These are phyloP conservation scores for Chenopodium quinoa DNA, from an alignment of 148 eudicot genomes.

Conservation along the genomic window DNA sequence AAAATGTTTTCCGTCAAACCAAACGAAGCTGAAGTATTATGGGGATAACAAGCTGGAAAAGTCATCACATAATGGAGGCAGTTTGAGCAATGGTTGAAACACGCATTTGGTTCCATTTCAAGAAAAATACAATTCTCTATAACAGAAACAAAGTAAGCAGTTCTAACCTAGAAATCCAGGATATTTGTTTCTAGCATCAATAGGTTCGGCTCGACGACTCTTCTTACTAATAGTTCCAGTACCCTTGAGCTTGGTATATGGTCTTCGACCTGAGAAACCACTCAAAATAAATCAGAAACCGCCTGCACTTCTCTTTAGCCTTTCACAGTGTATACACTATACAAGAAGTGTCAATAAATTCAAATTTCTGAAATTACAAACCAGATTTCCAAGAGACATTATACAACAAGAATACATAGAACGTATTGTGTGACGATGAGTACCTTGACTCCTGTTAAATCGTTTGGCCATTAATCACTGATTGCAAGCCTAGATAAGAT, in stretches of 20 bases:
- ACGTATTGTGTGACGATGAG: background rate
- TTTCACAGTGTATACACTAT: background rate
- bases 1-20: no score
- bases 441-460: constrained; percentile 21
- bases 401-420: background rate
- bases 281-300: background rate
- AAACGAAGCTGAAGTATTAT: no score
- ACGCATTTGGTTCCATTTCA: background rate
- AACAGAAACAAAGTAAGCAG: background rate
- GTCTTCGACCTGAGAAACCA: constrained; percentile 16
- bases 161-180: constrained; percentile 24
- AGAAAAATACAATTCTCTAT: background rate
- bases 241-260: background rate
- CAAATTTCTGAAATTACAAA: background rate
- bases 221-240: constrained; percentile 17
- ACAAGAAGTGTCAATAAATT: background rate
- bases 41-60: no score
- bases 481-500: background rate
- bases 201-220: constrained; percentile 7
- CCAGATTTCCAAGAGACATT: background rate
- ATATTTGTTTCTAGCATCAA: constrained; percentile 9
- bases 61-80: no score
- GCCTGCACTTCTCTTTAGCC: background rate
- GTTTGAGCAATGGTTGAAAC: background rate
- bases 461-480: constrained; percentile 18